Evolutionary conservation across 1,284 basidiomycete species (phyloP).

Genomic region (Fomes fomentarius): DNA sequence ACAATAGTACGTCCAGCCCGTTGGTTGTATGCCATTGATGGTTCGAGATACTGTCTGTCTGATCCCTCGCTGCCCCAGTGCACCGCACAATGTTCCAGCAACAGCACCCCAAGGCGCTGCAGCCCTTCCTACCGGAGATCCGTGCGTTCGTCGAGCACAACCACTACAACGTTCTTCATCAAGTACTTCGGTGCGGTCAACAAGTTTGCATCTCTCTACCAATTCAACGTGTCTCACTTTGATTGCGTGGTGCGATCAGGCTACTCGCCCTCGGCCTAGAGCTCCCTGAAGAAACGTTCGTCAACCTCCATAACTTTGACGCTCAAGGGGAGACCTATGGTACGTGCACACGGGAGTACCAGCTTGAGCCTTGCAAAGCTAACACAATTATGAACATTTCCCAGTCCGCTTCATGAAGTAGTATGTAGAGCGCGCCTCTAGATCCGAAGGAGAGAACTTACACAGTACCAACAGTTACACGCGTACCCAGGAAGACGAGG

Average conservation of each 20-base stretch:
- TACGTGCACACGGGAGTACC: too few species aligned
- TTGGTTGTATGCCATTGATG: too few species aligned
- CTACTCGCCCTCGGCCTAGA: constrained; percentile 19
- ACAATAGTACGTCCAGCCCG: constrained; percentile 46
- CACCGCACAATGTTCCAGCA: constrained; percentile 13
- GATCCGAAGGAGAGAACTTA: too few species aligned
- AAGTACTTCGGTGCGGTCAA: constrained; percentile 23
- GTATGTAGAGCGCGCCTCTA: constrained; percentile 23
- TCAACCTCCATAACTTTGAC: constrained; percentile 40
- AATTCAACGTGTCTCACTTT: too few species aligned
- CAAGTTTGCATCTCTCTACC: too few species aligned
- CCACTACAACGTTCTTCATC: constrained; percentile 32
- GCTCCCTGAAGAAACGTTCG: constrained; percentile 27
- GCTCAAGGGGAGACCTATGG: constrained; percentile 30
- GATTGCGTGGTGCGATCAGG: too few species aligned
- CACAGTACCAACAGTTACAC: constrained; percentile 31
- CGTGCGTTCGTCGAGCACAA: constrained; percentile 34
- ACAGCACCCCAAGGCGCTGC: constrained; percentile 38
- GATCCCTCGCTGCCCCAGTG: background rate
- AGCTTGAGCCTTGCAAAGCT: too few species aligned
- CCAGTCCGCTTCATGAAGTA: constrained; percentile 42
- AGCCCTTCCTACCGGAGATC: constrained; percentile 46
- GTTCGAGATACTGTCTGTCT: too few species aligned
- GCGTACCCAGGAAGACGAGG: constrained; percentile 49
- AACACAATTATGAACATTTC: too few species aligned